These are phyloP conservation scores for Globisporangium rhizosaccharum DNA, from an alignment of 352 stramenopile genomes.

Conservation along the genomic window DNA sequence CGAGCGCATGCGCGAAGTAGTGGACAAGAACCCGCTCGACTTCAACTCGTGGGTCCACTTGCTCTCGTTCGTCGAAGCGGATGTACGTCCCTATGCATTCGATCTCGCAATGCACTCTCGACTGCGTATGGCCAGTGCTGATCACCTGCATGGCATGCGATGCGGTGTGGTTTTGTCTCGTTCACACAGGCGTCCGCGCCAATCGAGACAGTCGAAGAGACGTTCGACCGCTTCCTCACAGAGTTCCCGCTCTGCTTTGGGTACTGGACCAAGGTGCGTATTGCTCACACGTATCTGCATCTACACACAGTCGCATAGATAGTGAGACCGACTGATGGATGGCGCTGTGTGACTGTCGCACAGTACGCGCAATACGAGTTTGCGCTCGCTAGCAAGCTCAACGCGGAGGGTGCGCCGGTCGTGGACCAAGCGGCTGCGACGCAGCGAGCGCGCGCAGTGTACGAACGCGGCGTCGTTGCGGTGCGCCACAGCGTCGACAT, in stretches of 20 bases:
- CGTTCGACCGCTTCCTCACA: conserved; percentile 62
- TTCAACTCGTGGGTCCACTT: conserved; percentile 79
- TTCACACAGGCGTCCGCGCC: conserved; percentile 23
- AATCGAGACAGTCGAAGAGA: conserved; percentile 53
- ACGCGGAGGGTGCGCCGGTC: conserved; percentile 32
- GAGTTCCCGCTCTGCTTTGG: conserved; percentile 82
- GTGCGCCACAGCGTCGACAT: conserved; percentile 74
- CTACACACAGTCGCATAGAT: not conserved
- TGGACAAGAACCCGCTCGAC: conserved; percentile 68
- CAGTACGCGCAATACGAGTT: conserved; percentile 76
- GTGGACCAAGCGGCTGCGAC: conserved; percentile 39
- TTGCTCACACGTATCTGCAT: not conserved
- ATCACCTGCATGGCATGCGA: not conserved
- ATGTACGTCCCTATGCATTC: conserved; percentile 22
- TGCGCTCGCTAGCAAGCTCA: conserved; percentile 22
- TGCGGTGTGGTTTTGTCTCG: not conserved
- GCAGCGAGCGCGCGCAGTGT: conserved; percentile 46
- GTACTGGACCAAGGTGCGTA: conserved; percentile 81
- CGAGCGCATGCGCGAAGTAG: conserved; percentile 40
- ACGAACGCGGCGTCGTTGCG: conserved; percentile 61
- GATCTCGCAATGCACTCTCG: not conserved
- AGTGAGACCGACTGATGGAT: not conserved
- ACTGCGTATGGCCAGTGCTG: not conserved
- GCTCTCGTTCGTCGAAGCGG: conserved; percentile 60
- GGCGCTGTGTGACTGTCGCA: not conserved